These are phyloP conservation scores for Skeletonema potamos DNA, from an alignment of 108 stramenopile species.

Conservation along the genomic window DNA sequence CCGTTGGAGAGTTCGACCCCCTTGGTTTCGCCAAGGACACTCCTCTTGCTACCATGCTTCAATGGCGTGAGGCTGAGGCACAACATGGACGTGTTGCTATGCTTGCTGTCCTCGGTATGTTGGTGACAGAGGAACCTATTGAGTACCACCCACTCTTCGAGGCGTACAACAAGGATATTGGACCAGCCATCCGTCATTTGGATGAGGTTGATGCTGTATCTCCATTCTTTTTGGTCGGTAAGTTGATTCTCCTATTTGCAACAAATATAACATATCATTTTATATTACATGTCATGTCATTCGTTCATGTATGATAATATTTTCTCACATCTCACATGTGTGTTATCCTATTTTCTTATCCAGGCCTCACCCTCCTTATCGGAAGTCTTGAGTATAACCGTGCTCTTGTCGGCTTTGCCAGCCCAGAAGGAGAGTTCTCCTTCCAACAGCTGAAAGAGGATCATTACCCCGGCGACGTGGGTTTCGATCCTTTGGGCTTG, in stretches of 20 bases:
- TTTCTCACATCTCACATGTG: background rate
- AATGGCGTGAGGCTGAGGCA: conserved; percentile 62
- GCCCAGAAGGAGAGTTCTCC: conserved; percentile 41
- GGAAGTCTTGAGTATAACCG: conserved; percentile 65
- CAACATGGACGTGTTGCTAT: conserved; percentile 62
- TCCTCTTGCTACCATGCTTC: conserved; percentile 21
- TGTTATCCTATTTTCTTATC: background rate
- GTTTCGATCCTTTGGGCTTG: conserved; percentile 81
- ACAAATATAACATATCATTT: too few relatives aligned
- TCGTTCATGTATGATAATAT: background rate
- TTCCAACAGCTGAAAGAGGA: conserved; percentile 64
- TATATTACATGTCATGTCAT: too few relatives aligned
- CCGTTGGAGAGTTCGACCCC: conserved; percentile 66
- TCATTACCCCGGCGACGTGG: conserved; percentile 70
- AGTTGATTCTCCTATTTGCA: background rate
- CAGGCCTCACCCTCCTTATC: conserved; percentile 42
- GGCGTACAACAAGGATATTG: conserved; percentile 53
- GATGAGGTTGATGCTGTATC: conserved; percentile 47
- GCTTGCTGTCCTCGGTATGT: conserved; percentile 60
- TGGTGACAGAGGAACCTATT: conserved; percentile 43
- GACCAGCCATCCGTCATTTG: conserved; percentile 59
- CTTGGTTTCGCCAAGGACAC: conserved; percentile 56
- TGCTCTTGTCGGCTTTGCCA: conserved; percentile 58
- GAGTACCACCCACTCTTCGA: conserved; percentile 58
- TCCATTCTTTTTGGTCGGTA: conserved; percentile 46